These are phyloP conservation scores for Brasilioporus rufonigricans DNA, from an alignment of 768 basidiomycete species.

Conservation along the genomic window DNA sequence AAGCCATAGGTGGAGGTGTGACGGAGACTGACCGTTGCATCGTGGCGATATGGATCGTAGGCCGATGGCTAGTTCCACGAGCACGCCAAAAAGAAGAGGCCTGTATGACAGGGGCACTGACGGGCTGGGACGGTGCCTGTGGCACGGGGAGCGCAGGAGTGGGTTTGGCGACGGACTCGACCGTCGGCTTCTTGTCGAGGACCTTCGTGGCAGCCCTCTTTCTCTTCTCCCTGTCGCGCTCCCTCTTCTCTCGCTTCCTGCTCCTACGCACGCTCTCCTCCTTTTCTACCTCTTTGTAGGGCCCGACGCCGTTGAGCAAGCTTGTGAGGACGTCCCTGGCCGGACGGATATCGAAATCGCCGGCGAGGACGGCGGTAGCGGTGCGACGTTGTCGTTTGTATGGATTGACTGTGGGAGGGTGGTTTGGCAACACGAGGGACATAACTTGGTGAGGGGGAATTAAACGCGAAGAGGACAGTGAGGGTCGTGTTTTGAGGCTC, in stretches of 20 bases:
- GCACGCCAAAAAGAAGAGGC: slow-evolving; percentile 62
- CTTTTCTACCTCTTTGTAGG: slow-evolving; percentile 61
- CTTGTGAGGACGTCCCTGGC: slow-evolving; percentile 76
- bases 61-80: slow-evolving; percentile 40
- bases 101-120: slow-evolving; percentile 30
- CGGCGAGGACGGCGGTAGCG: slow-evolving; percentile 75
- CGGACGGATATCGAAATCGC: slow-evolving; percentile 66
- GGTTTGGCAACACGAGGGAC: slow-evolving; percentile 20
- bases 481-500: slow-evolving; percentile 33
- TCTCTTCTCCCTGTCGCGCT: slow-evolving; percentile 52
- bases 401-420: slow-evolving; percentile 15
- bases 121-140: slow-evolving; percentile 20
- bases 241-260: slow-evolving; percentile 47
- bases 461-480: slow-evolving; percentile 15
- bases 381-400: slow-evolving; percentile 50
- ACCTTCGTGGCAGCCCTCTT: slow-evolving; percentile 36
- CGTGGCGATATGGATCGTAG: slow-evolving; percentile 69
- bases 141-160: slow-evolving; percentile 19
- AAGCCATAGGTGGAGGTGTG: slow-evolving; percentile 66
- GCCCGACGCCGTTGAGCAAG: slow-evolving; percentile 70
- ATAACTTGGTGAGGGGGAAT: slow-evolving; percentile 16
- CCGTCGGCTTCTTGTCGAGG: slow-evolving; percentile 32
- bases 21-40: slow-evolving; percentile 71
- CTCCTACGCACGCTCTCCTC: slow-evolving; percentile 55
- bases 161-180: slow-evolving; percentile 14